These are phyloP conservation scores for Lachnellula willkommii DNA, from an alignment of 2,329 filamentous ascomycete genomes.

Conservation along the genomic window DNA sequence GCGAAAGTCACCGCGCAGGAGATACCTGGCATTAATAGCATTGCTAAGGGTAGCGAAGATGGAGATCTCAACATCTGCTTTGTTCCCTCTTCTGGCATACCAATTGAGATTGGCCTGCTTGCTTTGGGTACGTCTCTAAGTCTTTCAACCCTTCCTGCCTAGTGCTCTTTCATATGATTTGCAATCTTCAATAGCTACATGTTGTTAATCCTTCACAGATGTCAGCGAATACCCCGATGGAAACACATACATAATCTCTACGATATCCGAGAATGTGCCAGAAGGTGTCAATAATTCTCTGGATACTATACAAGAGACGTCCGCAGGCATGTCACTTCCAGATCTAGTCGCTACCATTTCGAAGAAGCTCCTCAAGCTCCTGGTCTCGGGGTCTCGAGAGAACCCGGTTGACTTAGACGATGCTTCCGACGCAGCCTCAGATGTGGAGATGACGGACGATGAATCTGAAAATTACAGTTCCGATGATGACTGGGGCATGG, in stretches of 20 bases:
- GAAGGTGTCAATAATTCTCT: conserved; percentile 34
- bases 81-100: conserved; percentile 25
- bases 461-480: conserved; percentile 20
- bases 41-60: conserved; percentile 63
- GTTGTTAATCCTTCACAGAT: conserved; percentile 35
- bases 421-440: conserved; percentile 22
- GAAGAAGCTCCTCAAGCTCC: conserved; percentile 17
- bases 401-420: conserved; percentile 32
- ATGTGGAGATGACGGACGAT: conserved; percentile 1
- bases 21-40: conserved; percentile 45
- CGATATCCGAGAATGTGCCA: conserved; percentile 42
- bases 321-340: conserved; percentile 19
- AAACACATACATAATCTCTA: conserved; percentile 49
- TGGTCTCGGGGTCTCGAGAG: conserved; percentile 18
- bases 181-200: not conserved
- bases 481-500: conserved; percentile 6
- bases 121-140: conserved; percentile 19
- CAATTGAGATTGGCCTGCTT: conserved; percentile 26
- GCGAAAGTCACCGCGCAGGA: conserved; percentile 33
- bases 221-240: conserved; percentile 48
- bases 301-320: conserved; percentile 20
- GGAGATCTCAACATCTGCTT: conserved; percentile 65
- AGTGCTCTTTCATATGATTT: not conserved
- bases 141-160: not conserved
- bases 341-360: conserved; percentile 25